Evolutionary conservation across 2,329 filamentous ascomycete species (phyloP).

Genomic region (Pseudomassariella vexata): DNA sequence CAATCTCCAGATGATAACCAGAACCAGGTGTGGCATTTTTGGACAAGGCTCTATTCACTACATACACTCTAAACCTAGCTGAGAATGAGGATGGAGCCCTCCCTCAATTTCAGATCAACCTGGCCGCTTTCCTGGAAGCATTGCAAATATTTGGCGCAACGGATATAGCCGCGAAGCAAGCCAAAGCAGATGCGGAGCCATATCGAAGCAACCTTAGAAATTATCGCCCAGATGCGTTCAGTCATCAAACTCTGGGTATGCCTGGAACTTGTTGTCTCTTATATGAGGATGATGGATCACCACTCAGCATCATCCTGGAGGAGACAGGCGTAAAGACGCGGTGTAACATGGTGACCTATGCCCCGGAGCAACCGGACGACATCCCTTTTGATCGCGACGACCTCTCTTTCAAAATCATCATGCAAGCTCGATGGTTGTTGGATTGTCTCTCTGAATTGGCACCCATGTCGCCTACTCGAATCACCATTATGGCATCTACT

Average conservation of each 20-base stretch:
- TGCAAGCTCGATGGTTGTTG: conserved; percentile 69
- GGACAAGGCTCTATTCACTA: conserved; percentile 82
- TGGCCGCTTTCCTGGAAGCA: conserved; percentile 83
- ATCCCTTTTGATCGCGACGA: conserved; percentile 83
- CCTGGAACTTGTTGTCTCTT: conserved; percentile 79
- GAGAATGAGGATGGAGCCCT: conserved; percentile 38
- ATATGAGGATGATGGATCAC: conserved; percentile 68
- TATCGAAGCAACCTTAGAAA: conserved; percentile 58
- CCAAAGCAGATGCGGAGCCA: conserved; percentile 53
- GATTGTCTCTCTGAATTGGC: conserved; percentile 67
- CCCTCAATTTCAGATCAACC: conserved; percentile 79
- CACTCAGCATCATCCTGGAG: conserved; percentile 78
- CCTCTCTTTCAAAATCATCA: conserved; percentile 88
- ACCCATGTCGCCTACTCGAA: conserved; percentile 63
- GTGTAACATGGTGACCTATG: conserved; percentile 85
- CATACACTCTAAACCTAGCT: conserved; percentile 63
- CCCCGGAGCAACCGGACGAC: conserved; percentile 66
- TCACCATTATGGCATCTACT: conserved; percentile 63
- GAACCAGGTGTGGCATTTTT: conserved; percentile 68
- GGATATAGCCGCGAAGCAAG: conserved; percentile 53
- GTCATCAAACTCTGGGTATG: conserved; percentile 74
- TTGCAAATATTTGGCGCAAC: conserved; percentile 93
- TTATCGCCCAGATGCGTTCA: conserved; percentile 70
- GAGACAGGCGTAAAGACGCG: conserved; percentile 84
- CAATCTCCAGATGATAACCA: conserved; percentile 8